These are phyloP conservation scores for Tarenaya hassleriana DNA, from an alignment of 345 rosid genomes.

Conservation along the genomic window DNA sequence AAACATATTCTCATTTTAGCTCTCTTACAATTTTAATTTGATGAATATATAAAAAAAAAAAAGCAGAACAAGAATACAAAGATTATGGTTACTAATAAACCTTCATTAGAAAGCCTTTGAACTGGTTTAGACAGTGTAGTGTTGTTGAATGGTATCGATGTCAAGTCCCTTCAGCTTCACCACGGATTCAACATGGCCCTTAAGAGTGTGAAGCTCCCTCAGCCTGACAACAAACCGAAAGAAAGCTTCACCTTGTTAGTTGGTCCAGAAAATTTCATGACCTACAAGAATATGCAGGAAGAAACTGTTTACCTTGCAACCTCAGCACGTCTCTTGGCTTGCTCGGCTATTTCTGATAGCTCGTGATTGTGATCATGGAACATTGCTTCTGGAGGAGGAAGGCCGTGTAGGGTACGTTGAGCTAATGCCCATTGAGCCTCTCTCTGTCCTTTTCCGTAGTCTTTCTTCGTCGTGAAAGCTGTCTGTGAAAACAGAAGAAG, in stretches of 20 bases:
- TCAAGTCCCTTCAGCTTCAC: too few relatives aligned
- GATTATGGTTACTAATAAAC: neutral
- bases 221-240: conserved; percentile 53
- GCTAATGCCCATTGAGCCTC: conserved; percentile 72
- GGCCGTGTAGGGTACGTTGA: conserved; percentile 71
- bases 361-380: conserved; percentile 38
- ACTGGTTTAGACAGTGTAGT: conserved; percentile 60
- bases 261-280: neutral
- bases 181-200: too few relatives aligned
- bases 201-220: conserved; percentile 81
- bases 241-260: neutral
- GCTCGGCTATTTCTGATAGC: conserved; percentile 51
- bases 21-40: conserved; percentile 19
- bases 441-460: conserved; percentile 64
- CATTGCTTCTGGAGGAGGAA: conserved; percentile 26
- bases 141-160: conserved; percentile 87
- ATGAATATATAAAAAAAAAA: neutral
- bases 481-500: conserved; percentile 32
- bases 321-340: too few relatives aligned
- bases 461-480: conserved; percentile 70
- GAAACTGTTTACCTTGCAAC: conserved; percentile 49
- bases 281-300: neutral
- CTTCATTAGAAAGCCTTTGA: neutral
- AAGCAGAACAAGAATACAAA: conserved; percentile 16
- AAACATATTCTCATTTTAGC: conserved; percentile 6